Evolutionary conservation across 2,329 filamentous ascomycete genomes (phyloP).

Genomic region (Pezicula neosporulosa): DNA sequence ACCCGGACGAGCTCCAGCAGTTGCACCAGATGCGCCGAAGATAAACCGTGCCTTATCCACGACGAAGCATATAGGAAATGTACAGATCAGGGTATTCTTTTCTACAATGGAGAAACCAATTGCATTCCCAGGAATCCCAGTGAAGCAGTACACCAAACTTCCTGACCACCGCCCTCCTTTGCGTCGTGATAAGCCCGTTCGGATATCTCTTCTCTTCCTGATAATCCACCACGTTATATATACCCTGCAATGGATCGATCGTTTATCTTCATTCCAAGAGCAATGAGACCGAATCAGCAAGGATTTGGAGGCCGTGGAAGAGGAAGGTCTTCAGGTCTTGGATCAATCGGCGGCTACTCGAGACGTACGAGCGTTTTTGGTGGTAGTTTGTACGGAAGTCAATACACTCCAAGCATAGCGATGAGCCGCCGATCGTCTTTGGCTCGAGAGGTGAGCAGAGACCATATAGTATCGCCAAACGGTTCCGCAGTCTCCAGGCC

Average conservation of each 20-base stretch:
- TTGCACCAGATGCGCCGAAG: constrained; percentile 53
- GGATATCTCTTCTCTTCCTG: constrained; percentile 89
- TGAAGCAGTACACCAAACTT: constrained; percentile 89
- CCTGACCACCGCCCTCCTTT: constrained; percentile 93
- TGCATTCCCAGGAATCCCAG: constrained; percentile 69
- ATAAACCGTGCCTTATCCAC: constrained; percentile 79
- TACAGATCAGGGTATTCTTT: constrained; percentile 78
- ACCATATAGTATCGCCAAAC: constrained; percentile 75
- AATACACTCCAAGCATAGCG: constrained; percentile 76
- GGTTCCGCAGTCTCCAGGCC: constrained; percentile 73
- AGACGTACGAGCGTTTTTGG: constrained; percentile 82
- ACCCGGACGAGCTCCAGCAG: constrained; percentile 20
- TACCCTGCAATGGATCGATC: constrained; percentile 88
- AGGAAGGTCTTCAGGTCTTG: constrained; percentile 64
- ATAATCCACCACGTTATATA: constrained; percentile 77
- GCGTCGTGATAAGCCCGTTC: constrained; percentile 91
- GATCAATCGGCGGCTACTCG: constrained; percentile 63
- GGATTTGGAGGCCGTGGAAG: constrained; percentile 64
- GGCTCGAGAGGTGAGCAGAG: constrained; percentile 63
- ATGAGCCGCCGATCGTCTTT: constrained; percentile 84
- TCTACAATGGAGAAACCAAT: constrained; percentile 71
- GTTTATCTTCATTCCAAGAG: constrained; percentile 96
- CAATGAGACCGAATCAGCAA: constrained; percentile 89
- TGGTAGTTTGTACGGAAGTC: constrained; percentile 49
- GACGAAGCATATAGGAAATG: constrained; percentile 79